A percentile compares a stretch with the other conserved stretches of the same genome.
These are phyloP conservation scores for Mortierella hygrophila DNA, from an alignment of 192 early-diverging fungal genomes.

Conservation along the genomic window DNA sequence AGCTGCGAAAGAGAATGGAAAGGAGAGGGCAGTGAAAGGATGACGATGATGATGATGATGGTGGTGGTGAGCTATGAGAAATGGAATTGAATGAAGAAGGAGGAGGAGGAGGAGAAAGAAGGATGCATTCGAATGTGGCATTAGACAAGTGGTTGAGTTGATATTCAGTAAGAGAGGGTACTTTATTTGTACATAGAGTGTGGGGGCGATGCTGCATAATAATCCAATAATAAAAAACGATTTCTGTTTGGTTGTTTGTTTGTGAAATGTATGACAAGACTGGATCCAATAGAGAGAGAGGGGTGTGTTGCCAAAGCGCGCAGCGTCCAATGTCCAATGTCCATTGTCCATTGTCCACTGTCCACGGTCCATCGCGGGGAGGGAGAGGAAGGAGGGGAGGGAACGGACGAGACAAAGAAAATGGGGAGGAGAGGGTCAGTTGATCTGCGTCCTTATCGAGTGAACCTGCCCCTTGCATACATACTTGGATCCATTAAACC, in stretches of 20 bases:
- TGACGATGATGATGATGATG: background rate
- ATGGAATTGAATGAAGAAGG: background rate
- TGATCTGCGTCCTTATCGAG: background rate
- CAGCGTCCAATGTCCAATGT: too few species aligned
- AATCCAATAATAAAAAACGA: too few species aligned
- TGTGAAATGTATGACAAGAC: too few species aligned
- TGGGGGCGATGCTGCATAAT: too few species aligned
- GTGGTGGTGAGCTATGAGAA: background rate
- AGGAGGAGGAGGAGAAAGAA: background rate
- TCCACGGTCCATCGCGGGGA: background rate
- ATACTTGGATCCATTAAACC: too few species aligned
- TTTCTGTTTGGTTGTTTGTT: too few species aligned
- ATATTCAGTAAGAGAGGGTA: conserved; percentile 1
- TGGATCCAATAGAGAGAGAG: background rate
- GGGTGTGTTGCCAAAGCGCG: background rate
- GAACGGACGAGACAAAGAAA: background rate
- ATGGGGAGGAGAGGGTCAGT: background rate
- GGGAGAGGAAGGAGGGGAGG: too few species aligned
- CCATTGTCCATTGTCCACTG: background rate
- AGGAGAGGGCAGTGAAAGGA: background rate
- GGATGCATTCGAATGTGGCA: background rate
- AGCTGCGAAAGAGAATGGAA: background rate
- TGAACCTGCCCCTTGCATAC: background rate
- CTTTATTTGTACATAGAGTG: background rate
- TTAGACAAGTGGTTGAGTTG: background rate